A percentile compares a stretch with the other conserved stretches of the same genome.
phyloP scores from a whole-genome alignment of 139 green algal genomes.

The Chlorella sp. region DNA sequence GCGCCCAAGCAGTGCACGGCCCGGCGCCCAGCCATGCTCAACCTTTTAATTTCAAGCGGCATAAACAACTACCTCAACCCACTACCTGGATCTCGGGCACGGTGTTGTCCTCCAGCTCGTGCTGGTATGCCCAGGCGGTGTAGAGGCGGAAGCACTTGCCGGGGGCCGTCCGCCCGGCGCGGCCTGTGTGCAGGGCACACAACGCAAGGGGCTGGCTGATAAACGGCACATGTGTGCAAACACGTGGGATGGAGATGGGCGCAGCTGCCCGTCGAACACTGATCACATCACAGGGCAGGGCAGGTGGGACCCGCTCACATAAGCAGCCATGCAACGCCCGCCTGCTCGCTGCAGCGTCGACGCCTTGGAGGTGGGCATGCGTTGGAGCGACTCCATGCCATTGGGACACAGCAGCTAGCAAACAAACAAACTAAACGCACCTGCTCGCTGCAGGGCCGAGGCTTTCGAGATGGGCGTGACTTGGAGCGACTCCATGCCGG shows the following conservation, averaged over 20 bases:
- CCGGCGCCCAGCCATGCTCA: no score
- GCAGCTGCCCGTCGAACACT: no score
- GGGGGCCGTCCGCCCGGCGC: slow-evolving; percentile 81
- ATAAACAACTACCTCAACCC: not conserved
- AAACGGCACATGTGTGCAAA: no score
- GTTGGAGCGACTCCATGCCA: slow-evolving; percentile 88
- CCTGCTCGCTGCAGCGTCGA: slow-evolving; percentile 85
- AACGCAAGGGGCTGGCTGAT: not conserved
- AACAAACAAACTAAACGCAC: not conserved
- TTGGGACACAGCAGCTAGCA: no score
- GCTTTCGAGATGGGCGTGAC: slow-evolving; percentile 94
- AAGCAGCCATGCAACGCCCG: no score
- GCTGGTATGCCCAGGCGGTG: slow-evolving; percentile 91
- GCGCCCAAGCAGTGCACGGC: slow-evolving; percentile 63
- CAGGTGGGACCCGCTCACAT: no score
- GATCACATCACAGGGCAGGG: no score
- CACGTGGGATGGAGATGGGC: no score
- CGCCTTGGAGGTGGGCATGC: slow-evolving; percentile 92
- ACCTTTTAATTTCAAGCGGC: no score
- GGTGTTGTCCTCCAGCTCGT: slow-evolving; percentile 98
- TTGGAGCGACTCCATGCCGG: slow-evolving; percentile 87
- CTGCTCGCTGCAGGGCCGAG: slow-evolving; percentile 85
- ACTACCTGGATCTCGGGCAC: slow-evolving; percentile 46
- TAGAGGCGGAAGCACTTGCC: slow-evolving; percentile 99
- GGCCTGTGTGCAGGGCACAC: slow-evolving; percentile 48